These are phyloP conservation scores for Penstemon barbatus DNA, from an alignment of 257 asterid species.

Conservation along the genomic window DNA sequence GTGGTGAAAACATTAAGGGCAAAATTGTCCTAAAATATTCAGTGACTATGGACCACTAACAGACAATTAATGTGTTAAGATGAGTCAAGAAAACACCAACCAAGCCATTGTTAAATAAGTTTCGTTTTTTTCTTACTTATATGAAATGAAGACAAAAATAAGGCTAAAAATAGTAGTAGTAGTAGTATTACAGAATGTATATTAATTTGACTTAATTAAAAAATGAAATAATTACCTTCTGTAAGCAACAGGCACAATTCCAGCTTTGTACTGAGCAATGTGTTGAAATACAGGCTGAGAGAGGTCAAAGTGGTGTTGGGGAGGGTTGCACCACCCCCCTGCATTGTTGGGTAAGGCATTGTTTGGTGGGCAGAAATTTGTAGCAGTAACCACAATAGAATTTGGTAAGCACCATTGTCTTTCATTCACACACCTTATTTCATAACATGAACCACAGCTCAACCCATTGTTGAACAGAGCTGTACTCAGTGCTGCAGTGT, in stretches of 20 bases:
- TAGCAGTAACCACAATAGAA: slow-evolving; percentile 69
- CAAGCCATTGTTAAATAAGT: slow-evolving; percentile 22
- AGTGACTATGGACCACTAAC: slow-evolving; percentile 12
- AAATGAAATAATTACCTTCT: slow-evolving; percentile 44
- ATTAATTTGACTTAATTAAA: neutral
- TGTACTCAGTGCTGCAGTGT: slow-evolving; percentile 90
- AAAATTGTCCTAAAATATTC: slow-evolving; percentile 19
- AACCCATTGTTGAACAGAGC: slow-evolving; percentile 84
- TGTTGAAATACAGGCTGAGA: slow-evolving; percentile 82
- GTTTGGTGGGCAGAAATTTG: slow-evolving; percentile 94
- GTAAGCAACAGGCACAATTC: slow-evolving; percentile 88
- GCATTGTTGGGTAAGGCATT: slow-evolving; percentile 68
- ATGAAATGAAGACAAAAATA: neutral
- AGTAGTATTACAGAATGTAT: too few relatives aligned
- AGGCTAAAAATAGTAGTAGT: neutral
- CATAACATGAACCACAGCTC: slow-evolving; percentile 87
- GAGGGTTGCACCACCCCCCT: slow-evolving; percentile 98
- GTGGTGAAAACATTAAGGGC: slow-evolving; percentile 14
- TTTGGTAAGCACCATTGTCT: slow-evolving; percentile 56
- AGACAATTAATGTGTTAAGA: slow-evolving; percentile 11
- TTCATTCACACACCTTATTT: slow-evolving; percentile 51
- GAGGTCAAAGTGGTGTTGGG: slow-evolving; percentile 78
- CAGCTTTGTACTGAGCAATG: slow-evolving; percentile 82
- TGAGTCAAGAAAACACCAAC: slow-evolving; percentile 26
- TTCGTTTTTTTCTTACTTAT: neutral